Base-by-base conservation (phyloP, 805 yeast species). In the Candida suzukii region DNA sequence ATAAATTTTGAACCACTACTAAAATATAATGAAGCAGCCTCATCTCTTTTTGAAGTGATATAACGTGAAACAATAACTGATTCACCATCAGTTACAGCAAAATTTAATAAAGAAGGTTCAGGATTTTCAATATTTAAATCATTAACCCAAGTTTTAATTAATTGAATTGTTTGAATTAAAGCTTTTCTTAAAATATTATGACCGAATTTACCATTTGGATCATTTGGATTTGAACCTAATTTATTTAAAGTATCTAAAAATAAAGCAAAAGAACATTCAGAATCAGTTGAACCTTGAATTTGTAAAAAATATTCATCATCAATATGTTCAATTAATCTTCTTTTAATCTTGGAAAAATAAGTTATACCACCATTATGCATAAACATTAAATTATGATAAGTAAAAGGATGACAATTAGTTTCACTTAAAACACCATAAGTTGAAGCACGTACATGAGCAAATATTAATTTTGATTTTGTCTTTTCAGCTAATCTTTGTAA, bases 291-390 rank as follows among this genome's bases (percentile, higher is more conserved):
- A 2, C 99, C 99, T 58, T 93, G 97, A 34, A 93, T 76, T 35
- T 69, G 71, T 19, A 85, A 64, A 55, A 93, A 86, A 59, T 77
- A 93, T 49, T 81, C 80, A 57, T 93, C 96, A 33, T 76, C 76
- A 35, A 93, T 69, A 56, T 84, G 87, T 49, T 76, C 71, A 27
- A 88, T 71, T 34, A 93, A 67, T 44, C 63, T 72, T 45, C 93
- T 73, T 63, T 93, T 93, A 51, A 93, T 84, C 48, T 66, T 64
- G 41, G 68, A 60, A 59, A 91, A 93, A 44, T 78, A 77, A 11
- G 90, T 71, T 20, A 93, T 77, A 0, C 87, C 93, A 25, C 99
- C 99, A 63, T 93, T 93, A 63, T 93, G 99, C 99, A 93, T 93
- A 59, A 93, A 93, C 83, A 91, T 84, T 37, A 91, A 66, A 39